Percentiles rank a stretch among this genome's conserved stretches.
phyloP scores from a whole-genome alignment of 2,329 filamentous ascomycete species.

The Verticillium tricorpus region DNA sequence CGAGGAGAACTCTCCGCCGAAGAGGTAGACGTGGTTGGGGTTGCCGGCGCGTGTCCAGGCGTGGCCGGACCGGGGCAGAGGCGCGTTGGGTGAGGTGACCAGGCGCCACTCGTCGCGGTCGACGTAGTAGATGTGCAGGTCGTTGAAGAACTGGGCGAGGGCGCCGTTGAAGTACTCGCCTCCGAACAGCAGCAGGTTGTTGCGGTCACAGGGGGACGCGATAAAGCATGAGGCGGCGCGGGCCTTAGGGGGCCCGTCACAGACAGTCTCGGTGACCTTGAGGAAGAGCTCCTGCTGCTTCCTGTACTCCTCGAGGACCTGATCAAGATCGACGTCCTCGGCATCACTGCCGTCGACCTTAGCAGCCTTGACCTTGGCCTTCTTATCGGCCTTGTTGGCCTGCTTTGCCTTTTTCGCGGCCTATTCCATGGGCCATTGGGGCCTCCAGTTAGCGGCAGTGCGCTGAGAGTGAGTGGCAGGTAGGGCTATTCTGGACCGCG shows the following conservation, averaged over 20 bases:
- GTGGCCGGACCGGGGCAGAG: conserved; percentile 85
- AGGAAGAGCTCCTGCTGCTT: conserved; percentile 90
- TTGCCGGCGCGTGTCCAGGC: conserved; percentile 92
- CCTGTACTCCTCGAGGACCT: conserved; percentile 87
- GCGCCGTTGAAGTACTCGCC: conserved; percentile 96
- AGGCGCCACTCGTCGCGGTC: conserved; percentile 86
- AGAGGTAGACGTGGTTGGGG: conserved; percentile 79
- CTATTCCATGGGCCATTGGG: conserved; percentile 15
- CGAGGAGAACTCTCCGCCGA: conserved; percentile 93
- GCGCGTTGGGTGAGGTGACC: conserved; percentile 86
- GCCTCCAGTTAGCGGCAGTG: not conserved
- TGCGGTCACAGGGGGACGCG: conserved; percentile 78
- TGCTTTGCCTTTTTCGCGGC: conserved; percentile 72
- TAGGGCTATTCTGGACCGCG: conserved; percentile 6
- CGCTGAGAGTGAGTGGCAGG: not conserved
- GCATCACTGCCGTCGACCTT: conserved; percentile 78
- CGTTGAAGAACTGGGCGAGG: conserved; percentile 68
- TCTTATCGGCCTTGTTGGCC: conserved; percentile 86
- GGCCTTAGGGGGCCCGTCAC: conserved; percentile 67
- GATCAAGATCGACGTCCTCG: conserved; percentile 90
- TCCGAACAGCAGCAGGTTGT: conserved; percentile 86
- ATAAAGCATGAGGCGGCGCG: conserved; percentile 78
- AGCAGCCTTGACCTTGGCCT: conserved; percentile 65
- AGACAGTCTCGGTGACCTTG: conserved; percentile 81
- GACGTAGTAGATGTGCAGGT: conserved; percentile 67